Conservation (phyloP, 129 eudicot species). For the Arctium minus region DNA sequence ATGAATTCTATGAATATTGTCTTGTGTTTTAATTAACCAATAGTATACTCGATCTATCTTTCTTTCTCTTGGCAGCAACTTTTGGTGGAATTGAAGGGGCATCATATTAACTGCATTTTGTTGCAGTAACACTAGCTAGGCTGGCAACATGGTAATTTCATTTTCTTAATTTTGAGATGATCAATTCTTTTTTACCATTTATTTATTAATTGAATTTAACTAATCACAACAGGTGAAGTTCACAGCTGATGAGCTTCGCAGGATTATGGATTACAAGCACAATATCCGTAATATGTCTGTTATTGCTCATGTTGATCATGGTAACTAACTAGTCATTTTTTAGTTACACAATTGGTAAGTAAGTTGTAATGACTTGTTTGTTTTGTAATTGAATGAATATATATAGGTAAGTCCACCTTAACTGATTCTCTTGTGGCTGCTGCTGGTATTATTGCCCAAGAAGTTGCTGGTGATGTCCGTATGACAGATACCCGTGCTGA, state of each 20-base stretch:
- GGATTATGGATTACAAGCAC: slow-evolving; percentile 50
- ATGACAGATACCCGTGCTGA: slow-evolving; percentile 80
- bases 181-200: neutral
- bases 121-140: neutral
- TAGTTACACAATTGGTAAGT: neutral
- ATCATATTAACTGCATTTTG: neutral
- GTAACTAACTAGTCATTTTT: slow-evolving; percentile 5
- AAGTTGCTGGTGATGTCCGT: slow-evolving; percentile 71
- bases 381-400: neutral
- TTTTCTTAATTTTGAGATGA: neutral
- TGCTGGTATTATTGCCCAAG: slow-evolving; percentile 82
- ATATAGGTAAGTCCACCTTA: slow-evolving; percentile 68
- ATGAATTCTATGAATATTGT: neutral
- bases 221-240: slow-evolving; percentile 31
- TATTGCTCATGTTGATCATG: slow-evolving; percentile 51
- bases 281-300: slow-evolving; percentile 59
- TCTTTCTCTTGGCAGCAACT: neutral
- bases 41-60: neutral
- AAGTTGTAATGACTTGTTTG: neutral
- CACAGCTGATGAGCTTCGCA: slow-evolving; percentile 42
- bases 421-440: slow-evolving; percentile 82
- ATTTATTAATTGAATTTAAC: neutral
- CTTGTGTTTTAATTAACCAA: neutral
- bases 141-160: slow-evolving; percentile 4
- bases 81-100: neutral